These are phyloP conservation scores for Xylaria grammica DNA, from an alignment of 495 filamentous ascomycete genomes.

Conservation along the genomic window DNA sequence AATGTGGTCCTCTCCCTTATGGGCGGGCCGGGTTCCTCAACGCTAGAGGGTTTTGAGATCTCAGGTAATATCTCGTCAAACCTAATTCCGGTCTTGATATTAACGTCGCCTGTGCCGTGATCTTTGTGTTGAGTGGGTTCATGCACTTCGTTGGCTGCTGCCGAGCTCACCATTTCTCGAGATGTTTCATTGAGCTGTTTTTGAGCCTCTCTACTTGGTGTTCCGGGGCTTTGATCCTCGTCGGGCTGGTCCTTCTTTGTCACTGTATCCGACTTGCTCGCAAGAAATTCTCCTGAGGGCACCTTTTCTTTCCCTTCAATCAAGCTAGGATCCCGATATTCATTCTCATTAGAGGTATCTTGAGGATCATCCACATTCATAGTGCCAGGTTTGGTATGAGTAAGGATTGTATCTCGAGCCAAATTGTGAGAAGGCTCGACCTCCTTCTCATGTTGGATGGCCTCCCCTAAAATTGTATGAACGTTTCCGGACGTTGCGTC, in stretches of 20 bases:
- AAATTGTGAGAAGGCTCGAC: not conserved
- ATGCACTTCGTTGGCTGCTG: not conserved
- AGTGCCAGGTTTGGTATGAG: not conserved
- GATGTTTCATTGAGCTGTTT: not conserved
- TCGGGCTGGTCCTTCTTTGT: conserved; percentile 23
- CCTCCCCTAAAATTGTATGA: not conserved
- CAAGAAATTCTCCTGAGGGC: not conserved
- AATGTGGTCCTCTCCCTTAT: conserved; percentile 21
- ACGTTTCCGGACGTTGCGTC: not conserved
- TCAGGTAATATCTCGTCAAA: conserved; percentile 27
- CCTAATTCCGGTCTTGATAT: conserved; percentile 28
- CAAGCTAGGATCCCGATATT: not conserved
- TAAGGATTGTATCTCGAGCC: not conserved
- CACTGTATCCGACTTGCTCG: not conserved
- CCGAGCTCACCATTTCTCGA: conserved; percentile 1
- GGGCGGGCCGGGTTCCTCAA: conserved; percentile 8
- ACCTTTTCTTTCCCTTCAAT: not conserved
- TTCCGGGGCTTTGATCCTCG: conserved; percentile 27
- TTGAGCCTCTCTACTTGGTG: conserved; percentile 11
- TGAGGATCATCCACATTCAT: not conserved
- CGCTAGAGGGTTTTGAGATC: conserved; percentile 21
- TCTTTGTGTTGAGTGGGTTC: conserved; percentile 6
- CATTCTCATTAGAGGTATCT: not conserved
- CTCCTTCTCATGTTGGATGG: not conserved
- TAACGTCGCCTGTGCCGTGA: conserved; percentile 13